Evolutionary conservation across 441 rosid species (phyloP).

Genomic region (Croton laevigatus): DNA sequence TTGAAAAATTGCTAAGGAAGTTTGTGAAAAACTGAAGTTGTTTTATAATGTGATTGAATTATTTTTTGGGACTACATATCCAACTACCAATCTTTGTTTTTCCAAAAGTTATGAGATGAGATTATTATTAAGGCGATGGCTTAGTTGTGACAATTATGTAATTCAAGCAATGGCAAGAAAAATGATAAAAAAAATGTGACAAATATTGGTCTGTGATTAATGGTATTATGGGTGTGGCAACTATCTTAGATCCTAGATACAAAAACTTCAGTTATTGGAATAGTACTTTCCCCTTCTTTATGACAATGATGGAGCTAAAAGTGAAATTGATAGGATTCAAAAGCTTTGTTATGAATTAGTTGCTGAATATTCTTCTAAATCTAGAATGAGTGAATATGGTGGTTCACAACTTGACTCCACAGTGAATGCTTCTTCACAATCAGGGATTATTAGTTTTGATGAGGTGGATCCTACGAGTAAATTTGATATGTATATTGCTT

Average conservation of each 20-base stretch:
- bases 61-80: neutral
- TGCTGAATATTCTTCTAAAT: no score
- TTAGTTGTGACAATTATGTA: no score
- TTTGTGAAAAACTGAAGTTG: no score
- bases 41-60: no score
- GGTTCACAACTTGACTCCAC: no score
- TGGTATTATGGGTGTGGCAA: neutral
- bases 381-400: no score
- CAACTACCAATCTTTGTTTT: neutral
- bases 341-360: neutral
- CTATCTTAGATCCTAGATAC: neutral
- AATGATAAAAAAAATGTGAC: no score
- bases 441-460: no score
- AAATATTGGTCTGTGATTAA: conserved; percentile 3
- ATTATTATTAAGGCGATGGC: neutral
- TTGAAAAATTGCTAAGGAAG: no score
- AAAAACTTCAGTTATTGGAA: neutral
- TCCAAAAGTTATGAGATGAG: neutral
- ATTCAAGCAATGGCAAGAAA: neutral
- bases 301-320: neutral
- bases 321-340: no score
- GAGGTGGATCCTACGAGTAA: no score
- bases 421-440: no score
- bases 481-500: neutral
- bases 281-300: neutral